Evolutionary conservation across 768 basidiomycete species (phyloP), one percentile per base, ranked within the genome.

Genomic region (Phylloporus scabripes): DNA sequence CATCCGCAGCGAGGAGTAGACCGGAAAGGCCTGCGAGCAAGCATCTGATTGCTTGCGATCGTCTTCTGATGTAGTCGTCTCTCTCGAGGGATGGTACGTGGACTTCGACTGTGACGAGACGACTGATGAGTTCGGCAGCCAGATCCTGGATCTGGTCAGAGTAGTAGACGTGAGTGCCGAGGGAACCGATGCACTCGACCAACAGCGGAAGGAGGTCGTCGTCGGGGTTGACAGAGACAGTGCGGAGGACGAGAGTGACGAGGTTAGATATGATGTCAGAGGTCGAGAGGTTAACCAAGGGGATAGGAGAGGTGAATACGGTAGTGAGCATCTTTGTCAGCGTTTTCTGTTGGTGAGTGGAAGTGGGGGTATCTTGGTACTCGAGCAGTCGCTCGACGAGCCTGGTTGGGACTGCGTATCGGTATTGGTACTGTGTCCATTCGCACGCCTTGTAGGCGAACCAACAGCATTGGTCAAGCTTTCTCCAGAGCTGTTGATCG

Each of bases 81-180:
- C 60, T 70, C n/a, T 68, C 70, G 14, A 68, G 68, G 8, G 71
- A 71, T 0, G 74, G 58, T 3, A 79, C 61, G 56, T 81, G 83
- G 3, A 78, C 71, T 57, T 93, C 87, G 21, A 93, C 69, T 3
- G 80, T 71, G 4, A 83, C 73, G 14, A 96, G 75, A 15, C 91
- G 82, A 52, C 77, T 78, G 36, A 92, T 80, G 39, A 94, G 69
- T 65, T 94, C 93, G 48, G 82, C 84, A 1, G 90, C 82, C 38
- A 96, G 80, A 61, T 96, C 94, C 60, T 92, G 90, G 43, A 93
- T 91, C 68, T 97, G 94, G 66, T 96, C 94, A 33, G 91, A 87
- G 62, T 97, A 97, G 71, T 96, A 94, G 46, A 95, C 83, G 60
- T 95, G 92, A 10, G 86, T 82, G 31, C 92, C 92, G 10, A 97